These are phyloP conservation scores for Calocera viscosa DNA, from an alignment of 768 basidiomycete genomes.

Conservation along the genomic window DNA sequence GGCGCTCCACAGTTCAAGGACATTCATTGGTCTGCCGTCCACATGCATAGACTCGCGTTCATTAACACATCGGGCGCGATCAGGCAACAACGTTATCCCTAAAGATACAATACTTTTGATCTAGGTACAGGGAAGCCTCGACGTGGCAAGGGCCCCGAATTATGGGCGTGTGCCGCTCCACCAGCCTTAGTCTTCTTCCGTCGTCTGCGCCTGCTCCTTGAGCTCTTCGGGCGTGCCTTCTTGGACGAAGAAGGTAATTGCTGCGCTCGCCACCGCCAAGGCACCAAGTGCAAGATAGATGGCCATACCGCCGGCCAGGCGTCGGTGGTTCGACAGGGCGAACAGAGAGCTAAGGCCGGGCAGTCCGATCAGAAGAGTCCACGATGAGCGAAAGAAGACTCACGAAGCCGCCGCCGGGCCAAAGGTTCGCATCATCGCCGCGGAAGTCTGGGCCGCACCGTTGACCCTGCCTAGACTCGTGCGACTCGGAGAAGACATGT, in stretches of 20 bases:
- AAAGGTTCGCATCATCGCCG: background rate
- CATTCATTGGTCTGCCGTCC: background rate
- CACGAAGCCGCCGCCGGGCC: background rate
- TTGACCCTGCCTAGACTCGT: constrained; percentile 3
- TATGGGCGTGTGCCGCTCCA: background rate
- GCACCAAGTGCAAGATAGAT: background rate
- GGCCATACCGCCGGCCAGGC: background rate
- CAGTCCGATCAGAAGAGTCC: background rate
- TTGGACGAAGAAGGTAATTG: background rate
- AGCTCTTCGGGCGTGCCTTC: background rate
- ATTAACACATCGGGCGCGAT: background rate
- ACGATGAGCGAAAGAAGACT: background rate
- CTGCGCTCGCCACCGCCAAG: background rate
- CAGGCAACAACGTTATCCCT: background rate
- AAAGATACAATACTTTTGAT: background rate
- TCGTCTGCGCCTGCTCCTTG: background rate
- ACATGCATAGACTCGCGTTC: too few species aligned
- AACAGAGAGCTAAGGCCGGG: background rate
- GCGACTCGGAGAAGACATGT: background rate
- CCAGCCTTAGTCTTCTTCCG: background rate
- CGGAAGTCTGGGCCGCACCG: constrained; percentile 6
- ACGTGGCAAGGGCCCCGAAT: background rate
- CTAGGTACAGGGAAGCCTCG: background rate
- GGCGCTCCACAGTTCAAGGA: background rate
- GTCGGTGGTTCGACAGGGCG: constrained; percentile 2